Base-by-base conservation (phyloP, 108 stramenopile genomes). In the Seminavis robusta region DNA sequence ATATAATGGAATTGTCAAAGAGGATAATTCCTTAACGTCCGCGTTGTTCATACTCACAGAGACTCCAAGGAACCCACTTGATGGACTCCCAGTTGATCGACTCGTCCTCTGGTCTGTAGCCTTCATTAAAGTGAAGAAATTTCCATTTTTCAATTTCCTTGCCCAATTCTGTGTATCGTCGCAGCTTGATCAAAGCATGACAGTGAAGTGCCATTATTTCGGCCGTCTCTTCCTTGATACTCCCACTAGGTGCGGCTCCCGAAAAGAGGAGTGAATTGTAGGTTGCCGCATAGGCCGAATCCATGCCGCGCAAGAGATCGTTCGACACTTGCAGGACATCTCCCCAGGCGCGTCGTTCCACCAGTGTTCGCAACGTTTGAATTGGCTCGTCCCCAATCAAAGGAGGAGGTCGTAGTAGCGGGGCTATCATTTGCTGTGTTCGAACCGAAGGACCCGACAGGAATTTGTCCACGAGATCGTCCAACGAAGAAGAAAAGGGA, bases 271-370 rank as follows among this genome's bases (percentile, higher is more conserved):
- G 43, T 4, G 70, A 63, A 10, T 52, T 33, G 25, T 73, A 81
- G n/a, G 69, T 60, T 25, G 47, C 36, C 2, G 75, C 55, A 52
- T 73, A 59, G 3, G 33, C 63, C 16, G 33, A n/a, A 7, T 34
- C 25, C 26, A 27, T n/a, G 3, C 38, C 52, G 20, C 46, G 13
- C 32, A 77, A 39, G n/a, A 77, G 29, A 1, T 67, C 57, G 24
- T 61, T 59, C 19, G 81, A 54, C 19, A 87, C 50, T 8, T 65
- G 70, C 19, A 85, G 49, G 10, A 83, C 86, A 69, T 87, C 81
- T 13, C 69, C 83, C 85, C 85, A 91, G n/a, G 90, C 83, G 30
- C 90, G 55, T 30, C 83, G 64, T 37, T 53, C 55, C 4, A 86
- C 86, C 16, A 85, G 51, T 0, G 68, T 61, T 32, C 62, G 54